A percentile compares a stretch with the other conserved stretches of the same genome.
These are phyloP conservation scores for Echinochloa phyllopogon DNA, from an alignment of 176 grass and related monocot genomes.

Conservation along the genomic window DNA sequence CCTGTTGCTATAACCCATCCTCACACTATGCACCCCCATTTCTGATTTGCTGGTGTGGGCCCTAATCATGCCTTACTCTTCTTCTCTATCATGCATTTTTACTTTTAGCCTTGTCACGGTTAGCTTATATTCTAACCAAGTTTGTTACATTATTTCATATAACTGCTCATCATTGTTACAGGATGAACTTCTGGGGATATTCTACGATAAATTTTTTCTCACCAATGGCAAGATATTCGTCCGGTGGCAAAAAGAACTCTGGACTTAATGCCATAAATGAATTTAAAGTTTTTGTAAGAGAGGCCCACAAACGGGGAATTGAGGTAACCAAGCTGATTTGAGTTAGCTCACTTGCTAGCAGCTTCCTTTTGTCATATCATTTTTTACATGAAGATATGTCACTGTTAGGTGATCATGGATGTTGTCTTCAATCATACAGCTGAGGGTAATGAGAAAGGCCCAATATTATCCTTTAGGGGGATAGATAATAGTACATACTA, in stretches of 20 bases:
- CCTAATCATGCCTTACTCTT: background rate
- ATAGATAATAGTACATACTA: slow-evolving; percentile 96
- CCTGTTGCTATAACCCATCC: too few species aligned
- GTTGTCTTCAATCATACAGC: slow-evolving; percentile 99
- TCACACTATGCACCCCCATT: background rate
- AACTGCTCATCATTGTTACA: slow-evolving; percentile 41
- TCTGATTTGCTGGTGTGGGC: background rate
- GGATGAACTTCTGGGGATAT: slow-evolving; percentile 98
- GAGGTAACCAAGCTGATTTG: slow-evolving; percentile 64
- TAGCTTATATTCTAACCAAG: slow-evolving; percentile 4
- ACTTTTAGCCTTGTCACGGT: background rate
- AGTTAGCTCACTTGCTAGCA: slow-evolving; percentile 3
- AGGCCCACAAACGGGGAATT: slow-evolving; percentile 93
- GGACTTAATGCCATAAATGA: slow-evolving; percentile 89
- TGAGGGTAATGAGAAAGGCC: slow-evolving; percentile 97
- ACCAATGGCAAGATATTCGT: slow-evolving; percentile 90
- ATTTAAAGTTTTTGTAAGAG: slow-evolving; percentile 85
- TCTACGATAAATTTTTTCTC: slow-evolving; percentile 95
- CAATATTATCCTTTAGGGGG: slow-evolving; percentile 92
- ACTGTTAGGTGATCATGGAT: slow-evolving; percentile 82
- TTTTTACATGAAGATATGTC: slow-evolving; percentile 42
- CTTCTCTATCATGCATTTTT: background rate
- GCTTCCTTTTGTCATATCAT: slow-evolving; percentile 2
- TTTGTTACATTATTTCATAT: slow-evolving; percentile 29
- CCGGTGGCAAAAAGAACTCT: slow-evolving; percentile 58